Conservation (phyloP, 495 filamentous ascomycete genomes). For the Hypoxylon lienhwacheense region DNA sequence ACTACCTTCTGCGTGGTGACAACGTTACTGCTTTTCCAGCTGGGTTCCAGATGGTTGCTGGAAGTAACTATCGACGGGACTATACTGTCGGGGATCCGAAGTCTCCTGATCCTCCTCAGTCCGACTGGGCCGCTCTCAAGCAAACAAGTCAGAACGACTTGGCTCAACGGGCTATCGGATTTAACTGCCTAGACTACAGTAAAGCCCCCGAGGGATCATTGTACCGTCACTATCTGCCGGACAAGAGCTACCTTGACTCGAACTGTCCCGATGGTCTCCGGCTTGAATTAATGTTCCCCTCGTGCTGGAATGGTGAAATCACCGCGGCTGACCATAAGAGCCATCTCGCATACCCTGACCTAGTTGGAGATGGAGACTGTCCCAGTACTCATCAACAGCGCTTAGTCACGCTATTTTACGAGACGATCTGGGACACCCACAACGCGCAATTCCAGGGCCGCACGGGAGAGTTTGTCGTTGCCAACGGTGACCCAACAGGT, state of each 20-base stretch:
- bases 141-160: slow-evolving; percentile 67
- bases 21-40: slow-evolving; percentile 75
- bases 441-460: slow-evolving; percentile 59
- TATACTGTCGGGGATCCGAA: slow-evolving; percentile 61
- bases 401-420: slow-evolving; percentile 76
- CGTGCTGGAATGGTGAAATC: slow-evolving; percentile 82
- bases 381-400: slow-evolving; percentile 71
- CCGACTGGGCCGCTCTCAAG: slow-evolving; percentile 60
- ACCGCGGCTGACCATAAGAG: slow-evolving; percentile 64
- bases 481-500: slow-evolving; percentile 81
- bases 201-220: slow-evolving; percentile 65
- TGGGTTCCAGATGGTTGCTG: slow-evolving; percentile 84
- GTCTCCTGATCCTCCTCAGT: slow-evolving; percentile 71
- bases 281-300: slow-evolving; percentile 85
- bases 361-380: slow-evolving; percentile 76
- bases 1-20: slow-evolving; percentile 68
- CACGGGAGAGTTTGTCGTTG: slow-evolving; percentile 73
- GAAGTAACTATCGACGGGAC: slow-evolving; percentile 66
- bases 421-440: slow-evolving; percentile 83
- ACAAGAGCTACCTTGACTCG: slow-evolving; percentile 73
- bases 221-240: slow-evolving; percentile 77
- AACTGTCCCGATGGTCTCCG: slow-evolving; percentile 78
- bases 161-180: slow-evolving; percentile 80
- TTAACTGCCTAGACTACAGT: slow-evolving; percentile 86
- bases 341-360: slow-evolving; percentile 76